These are phyloP conservation scores for Trichoderma arundinaceum DNA, from an alignment of 2,329 filamentous ascomycete genomes.

Conservation along the genomic window DNA sequence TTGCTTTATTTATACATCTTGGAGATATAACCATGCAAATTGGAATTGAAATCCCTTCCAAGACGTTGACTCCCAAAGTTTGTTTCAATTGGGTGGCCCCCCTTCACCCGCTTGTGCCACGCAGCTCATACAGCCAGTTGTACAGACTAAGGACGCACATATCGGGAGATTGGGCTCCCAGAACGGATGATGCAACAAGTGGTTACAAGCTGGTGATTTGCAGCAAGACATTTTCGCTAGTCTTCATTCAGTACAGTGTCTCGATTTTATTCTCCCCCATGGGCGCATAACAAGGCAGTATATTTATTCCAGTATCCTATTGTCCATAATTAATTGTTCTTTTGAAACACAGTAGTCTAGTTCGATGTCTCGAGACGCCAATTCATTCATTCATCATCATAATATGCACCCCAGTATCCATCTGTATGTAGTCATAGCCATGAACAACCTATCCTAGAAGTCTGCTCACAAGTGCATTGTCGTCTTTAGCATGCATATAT, in stretches of 20 bases:
- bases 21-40: too few species aligned
- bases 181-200: constrained; percentile 7
- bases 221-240: constrained; percentile 14
- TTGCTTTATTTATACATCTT: too few species aligned
- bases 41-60: too few species aligned
- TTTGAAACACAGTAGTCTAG: background rate
- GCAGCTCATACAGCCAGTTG: too few species aligned
- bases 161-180: background rate
- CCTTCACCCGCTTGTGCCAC: too few species aligned
- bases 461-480: constrained; percentile 8
- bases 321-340: background rate
- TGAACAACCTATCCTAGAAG: background rate
- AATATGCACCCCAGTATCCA: background rate
- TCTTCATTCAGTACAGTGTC: background rate
- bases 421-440: too few species aligned
- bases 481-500: constrained; percentile 43
- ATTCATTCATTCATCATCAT: background rate
- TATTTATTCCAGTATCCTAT: background rate
- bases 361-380: background rate
- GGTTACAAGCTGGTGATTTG: background rate
- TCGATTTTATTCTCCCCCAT: background rate
- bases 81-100: too few species aligned
- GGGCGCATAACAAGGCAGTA: too few species aligned
- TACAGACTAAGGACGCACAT: background rate
- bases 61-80: too few species aligned